Evolutionary conservation across 495 filamentous ascomycete species (phyloP), one percentile per base, ranked within the genome.

Genomic region (Xylaria longipes): DNA sequence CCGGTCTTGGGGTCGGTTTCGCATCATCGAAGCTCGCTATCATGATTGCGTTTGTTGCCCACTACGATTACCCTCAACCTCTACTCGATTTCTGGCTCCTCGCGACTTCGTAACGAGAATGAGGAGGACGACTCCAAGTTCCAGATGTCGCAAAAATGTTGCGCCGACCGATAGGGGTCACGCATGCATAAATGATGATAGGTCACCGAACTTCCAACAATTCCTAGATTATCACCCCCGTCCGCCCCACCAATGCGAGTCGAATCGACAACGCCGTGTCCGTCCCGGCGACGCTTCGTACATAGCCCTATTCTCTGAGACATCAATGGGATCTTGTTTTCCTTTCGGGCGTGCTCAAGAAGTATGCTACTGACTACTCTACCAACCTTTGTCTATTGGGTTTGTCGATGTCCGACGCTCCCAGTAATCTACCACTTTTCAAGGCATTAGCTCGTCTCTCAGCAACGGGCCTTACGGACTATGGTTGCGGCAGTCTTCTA

Each of bases 81-180:
- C 48, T n/a, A 20, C 31, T 58, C 22, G 9, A 25, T 62, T 27
- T 22, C 54, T 31, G 12, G 9, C 22, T 6, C 43, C 11, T 50
- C 41, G 43, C 58, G 33, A 37, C 43, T 62, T 9, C 45, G 17
- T 56, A 69, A 69, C 57, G 52, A 69, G 43, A 39, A 17, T 62
- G 3, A 50, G 39, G 22, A 64, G 37, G 27, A 31, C 20, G 15
- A 48, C 56, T 25, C 11, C 41, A 7, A 39, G 45, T 50, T 14
- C 15, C n/a, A 41, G 29, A 39, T 61, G 12, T 14, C 52, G n/a
- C 57, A 14, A 46, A 15, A 11, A 20, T 33, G 15, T 56, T 31
- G 31, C 17, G 20, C 17, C 60, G 58, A 50, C 35, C 22, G 58
- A 70, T 56, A 25, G 37, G 25, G 15, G 46, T 64, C 27, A 33